Conservation (phyloP, 805 yeast species). For the Pichia ethanolica region DNA sequence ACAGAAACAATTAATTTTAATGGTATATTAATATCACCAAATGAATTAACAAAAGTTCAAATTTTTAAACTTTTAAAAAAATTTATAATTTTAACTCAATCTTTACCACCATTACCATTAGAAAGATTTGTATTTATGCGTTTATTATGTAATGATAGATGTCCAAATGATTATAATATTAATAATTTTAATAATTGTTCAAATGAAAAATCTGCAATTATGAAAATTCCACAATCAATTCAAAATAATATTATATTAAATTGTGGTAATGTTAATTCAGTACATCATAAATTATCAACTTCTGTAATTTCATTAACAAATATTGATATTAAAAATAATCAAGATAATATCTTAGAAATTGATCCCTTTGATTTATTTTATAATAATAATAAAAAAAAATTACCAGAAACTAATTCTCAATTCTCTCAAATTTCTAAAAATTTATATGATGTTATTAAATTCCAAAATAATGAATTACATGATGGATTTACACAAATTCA, state of each 20-base stretch:
- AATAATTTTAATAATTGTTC: conserved; percentile 31
- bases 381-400: not conserved
- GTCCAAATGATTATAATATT: conserved; percentile 45
- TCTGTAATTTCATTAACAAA: conserved; percentile 22
- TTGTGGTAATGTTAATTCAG: conserved; percentile 21
- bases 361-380: conserved; percentile 21
- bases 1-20: conserved; percentile 12
- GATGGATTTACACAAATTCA: conserved; percentile 10
- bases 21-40: conserved; percentile 12
- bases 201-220: conserved; percentile 32
- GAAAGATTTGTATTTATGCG: conserved; percentile 41
- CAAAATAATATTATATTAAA: conserved; percentile 13
- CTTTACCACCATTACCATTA: conserved; percentile 43
- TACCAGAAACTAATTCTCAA: not conserved
- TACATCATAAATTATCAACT: conserved; percentile 16
- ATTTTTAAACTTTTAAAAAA: conserved; percentile 44
- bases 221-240: conserved; percentile 26
- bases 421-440: conserved; percentile 22
- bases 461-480: not conserved
- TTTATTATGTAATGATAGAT: conserved; percentile 39
- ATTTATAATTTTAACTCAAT: conserved; percentile 47
- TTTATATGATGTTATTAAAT: conserved; percentile 10
- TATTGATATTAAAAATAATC: conserved; percentile 29
- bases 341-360: conserved; percentile 27
- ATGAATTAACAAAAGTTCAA: conserved; percentile 33